phyloP scores from a whole-genome alignment of 2,329 filamentous ascomycete species.

The Xylaria sp. region DNA sequence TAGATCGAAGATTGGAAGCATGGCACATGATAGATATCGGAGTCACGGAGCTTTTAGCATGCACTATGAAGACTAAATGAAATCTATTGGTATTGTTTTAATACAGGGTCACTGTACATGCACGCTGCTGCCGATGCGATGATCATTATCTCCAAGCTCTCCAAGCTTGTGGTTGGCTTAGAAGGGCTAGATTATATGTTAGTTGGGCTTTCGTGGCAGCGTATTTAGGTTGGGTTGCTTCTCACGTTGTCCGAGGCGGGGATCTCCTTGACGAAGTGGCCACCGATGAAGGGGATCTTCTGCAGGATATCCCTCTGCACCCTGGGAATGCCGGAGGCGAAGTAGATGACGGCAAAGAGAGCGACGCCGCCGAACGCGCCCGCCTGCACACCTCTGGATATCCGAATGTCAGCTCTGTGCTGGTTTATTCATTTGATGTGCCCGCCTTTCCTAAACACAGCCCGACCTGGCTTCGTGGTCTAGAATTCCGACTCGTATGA shows the following conservation, averaged over 20 bases:
- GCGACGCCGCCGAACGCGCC: conserved; percentile 68
- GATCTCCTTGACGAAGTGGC: conserved; percentile 63
- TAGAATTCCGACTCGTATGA: not conserved
- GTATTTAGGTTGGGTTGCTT: conserved; percentile 33
- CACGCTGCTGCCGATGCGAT: conserved; percentile 41
- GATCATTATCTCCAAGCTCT: conserved; percentile 31
- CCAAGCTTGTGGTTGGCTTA: conserved; percentile 36
- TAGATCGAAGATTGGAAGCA: conserved; percentile 24
- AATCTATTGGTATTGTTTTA: conserved; percentile 48
- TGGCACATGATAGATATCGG: conserved; percentile 20
- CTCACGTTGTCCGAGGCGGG: conserved; percentile 72
- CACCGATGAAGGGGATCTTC: conserved; percentile 66
- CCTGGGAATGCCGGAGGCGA: conserved; percentile 70
- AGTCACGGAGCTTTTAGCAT: conserved; percentile 13
- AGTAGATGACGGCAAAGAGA: conserved; percentile 68
- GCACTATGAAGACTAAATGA: conserved; percentile 37
- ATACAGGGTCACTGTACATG: conserved; percentile 45
- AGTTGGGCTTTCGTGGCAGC: conserved; percentile 7
- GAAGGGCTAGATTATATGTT: conserved; percentile 44
- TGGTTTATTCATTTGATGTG: not conserved
- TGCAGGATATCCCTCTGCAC: conserved; percentile 69
- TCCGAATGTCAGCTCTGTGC: conserved; percentile 20
- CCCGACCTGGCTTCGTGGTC: not conserved
- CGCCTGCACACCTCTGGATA: conserved; percentile 61
- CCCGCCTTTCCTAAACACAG: too few relatives aligned